Evolutionary conservation across 805 yeast genomes (phyloP), one percentile per base, ranked within the genome.

Genomic region (Wickerhamiella sorbophila): DNA sequence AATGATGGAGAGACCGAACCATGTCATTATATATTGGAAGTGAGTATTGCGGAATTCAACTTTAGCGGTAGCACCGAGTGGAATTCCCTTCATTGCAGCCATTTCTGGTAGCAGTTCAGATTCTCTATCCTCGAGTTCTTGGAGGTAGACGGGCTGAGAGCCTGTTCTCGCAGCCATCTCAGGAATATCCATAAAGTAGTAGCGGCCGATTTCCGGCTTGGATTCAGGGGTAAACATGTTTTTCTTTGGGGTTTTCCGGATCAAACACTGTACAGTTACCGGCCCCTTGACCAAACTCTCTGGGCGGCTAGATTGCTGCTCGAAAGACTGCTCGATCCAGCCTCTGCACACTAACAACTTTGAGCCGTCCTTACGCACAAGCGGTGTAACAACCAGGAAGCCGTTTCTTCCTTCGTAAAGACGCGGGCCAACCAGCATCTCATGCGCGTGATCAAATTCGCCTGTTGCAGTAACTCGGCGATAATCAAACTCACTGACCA

Each of bases 361-460:
- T 38, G 77, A 72, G 1, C 86, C 91, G 19, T 85, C 82, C 46
- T 74, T 76, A 46, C 94, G 73, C 19, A 75, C 70, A 52, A 91
- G 74, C 10, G 98, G 97, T 4, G 93, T 79, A 24, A 82, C 74
- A 4, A 88, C 69, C 19, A 73, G 62, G 58, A 83, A 91, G 1
- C 98, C 98, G 43, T 75, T 71, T 48, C 66, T 64, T 36, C 78
- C 84, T 47, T 84, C 77, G 49, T 70, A 69, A 38, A 80, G 66
- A 48, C 95, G 70, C 4, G 98, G 97, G 0, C 97, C 97, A 40
- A 91, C 84, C 53, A 83, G 80, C 63, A 86, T 75, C 58, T 91
- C 98, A 54, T 86, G 76, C 12, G 76, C 74, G 53, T 91, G 87
- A 50, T 82, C 79, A 57, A 79, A 91, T 42, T 67, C 70, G 1